Percentiles rank a stretch among this genome's conserved stretches.
Conservation (phyloP, 2,329 filamentous ascomycete genomes). For the Cytospora paraplurivora region DNA sequence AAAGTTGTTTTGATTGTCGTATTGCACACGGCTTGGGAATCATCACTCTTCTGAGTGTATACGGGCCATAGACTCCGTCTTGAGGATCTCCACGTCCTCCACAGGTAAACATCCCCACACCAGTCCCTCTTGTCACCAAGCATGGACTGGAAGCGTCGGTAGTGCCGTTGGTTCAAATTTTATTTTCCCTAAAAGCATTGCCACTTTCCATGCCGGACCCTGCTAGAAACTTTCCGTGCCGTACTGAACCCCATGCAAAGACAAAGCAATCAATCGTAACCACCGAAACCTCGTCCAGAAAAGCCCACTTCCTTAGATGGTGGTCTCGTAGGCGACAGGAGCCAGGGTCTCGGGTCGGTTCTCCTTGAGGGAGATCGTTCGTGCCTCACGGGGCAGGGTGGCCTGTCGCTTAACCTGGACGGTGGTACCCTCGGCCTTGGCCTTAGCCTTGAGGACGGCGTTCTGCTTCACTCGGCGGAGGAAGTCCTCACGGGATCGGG, state of each 20-base stretch:
- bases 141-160: constrained; percentile 23
- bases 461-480: constrained; percentile 95
- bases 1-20: constrained; percentile 24
- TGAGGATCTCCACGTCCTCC: constrained; percentile 10
- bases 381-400: constrained; percentile 74
- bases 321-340: constrained; percentile 95
- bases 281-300: constrained; percentile 30
- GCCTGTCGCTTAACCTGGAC: constrained; percentile 94
- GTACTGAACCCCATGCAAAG: constrained; percentile 41
- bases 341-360: constrained; percentile 89
- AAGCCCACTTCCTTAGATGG: constrained; percentile 68
- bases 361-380: constrained; percentile 77
- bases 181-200: constrained; percentile 39
- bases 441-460: constrained; percentile 87
- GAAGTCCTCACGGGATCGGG: constrained; percentile 96
- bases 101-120: constrained; percentile 24
- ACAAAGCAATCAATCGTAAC: constrained; percentile 38
- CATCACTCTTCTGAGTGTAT: constrained; percentile 7
- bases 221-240: constrained; percentile 40
- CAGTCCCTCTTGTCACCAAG: constrained; percentile 21
- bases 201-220: constrained; percentile 38
- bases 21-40: constrained; percentile 15
- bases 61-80: constrained; percentile 8
- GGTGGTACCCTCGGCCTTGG: constrained; percentile 84
- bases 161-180: constrained; percentile 37